Conservation (phyloP, 2,329 filamentous ascomycete species). For the Pezicula neosporulosa region DNA sequence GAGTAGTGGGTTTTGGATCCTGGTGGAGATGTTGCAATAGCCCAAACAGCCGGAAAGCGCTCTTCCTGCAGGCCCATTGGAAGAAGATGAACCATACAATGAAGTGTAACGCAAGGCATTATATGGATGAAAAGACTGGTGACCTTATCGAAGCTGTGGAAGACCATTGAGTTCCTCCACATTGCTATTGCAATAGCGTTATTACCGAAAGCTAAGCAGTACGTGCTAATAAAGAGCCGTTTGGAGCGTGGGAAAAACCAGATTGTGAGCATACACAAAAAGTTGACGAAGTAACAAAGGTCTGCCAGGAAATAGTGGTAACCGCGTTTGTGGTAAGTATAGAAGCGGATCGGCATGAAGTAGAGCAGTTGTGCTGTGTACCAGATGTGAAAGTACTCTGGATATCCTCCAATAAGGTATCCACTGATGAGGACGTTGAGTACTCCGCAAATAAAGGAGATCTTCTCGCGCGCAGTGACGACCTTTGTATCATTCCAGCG, state of each 20-base stretch:
- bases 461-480: constrained; percentile 87
- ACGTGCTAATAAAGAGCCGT: constrained; percentile 85
- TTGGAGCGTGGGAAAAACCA: constrained; percentile 92
- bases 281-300: constrained; percentile 97
- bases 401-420: constrained; percentile 83
- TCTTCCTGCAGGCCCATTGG: constrained; percentile 59
- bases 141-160: constrained; percentile 97
- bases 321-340: constrained; percentile 84
- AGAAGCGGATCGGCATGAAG: constrained; percentile 95
- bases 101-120: constrained; percentile 93
- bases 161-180: constrained; percentile 98
- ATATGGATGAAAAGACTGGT: constrained; percentile 98
- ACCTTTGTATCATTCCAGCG: constrained; percentile 88
- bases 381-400: constrained; percentile 88
- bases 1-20: constrained; percentile 78
- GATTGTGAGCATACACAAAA: constrained; percentile 75
- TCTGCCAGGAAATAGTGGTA: constrained; percentile 98
- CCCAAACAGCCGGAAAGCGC: constrained; percentile 81
- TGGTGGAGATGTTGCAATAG: constrained; percentile 66
- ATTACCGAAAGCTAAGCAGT: constrained; percentile 91
- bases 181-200: constrained; percentile 97
- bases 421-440: constrained; percentile 97
- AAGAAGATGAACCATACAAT: constrained; percentile 86
- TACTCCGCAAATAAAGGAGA: constrained; percentile 93
- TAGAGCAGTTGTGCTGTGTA: constrained; percentile 85